Evolutionary conservation across 2,329 filamentous ascomycete species (phyloP), one percentile per base, ranked within the genome.

Genomic region (Fusarium lateritium): DNA sequence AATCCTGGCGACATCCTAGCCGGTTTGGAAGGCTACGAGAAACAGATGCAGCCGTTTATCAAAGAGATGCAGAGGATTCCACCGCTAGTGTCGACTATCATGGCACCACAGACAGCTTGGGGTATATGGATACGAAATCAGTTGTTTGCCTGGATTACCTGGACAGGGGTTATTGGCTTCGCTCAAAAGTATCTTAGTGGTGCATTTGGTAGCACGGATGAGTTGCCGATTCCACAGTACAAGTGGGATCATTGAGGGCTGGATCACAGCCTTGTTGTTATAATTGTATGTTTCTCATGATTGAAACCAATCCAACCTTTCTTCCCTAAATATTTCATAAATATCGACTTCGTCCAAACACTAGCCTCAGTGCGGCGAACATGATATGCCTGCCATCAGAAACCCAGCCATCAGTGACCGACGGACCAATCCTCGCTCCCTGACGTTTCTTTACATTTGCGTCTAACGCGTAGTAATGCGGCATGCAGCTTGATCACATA

Each of bases 81-180:
- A 38, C 75, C 78, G 2, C 55, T 79, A 1, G 51, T 84, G 3
- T 74, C 74, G 8, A 63, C 64, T 2, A 57, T 84, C 26, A 36
- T 85, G 26, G 80, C 78, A 8, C 83, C 83, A n/a, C 81, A 84
- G 72, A 83, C 81, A 8, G 74, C 72, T 8, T 83, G 80, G 80
- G 83, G 80, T 0, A 74, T 85, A 19, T 80, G 81, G 80, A 3
- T 85, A 22, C 75, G 84, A 28, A 84, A 86, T 47, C 59, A 59
- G 1, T 59, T 83, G 1, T 80, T 86, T 51, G 73, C 75, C 5
- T 72, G 84, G 7, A 61, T 84, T 15, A 72, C 75, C 34, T 81
- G 80, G 79, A 78, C 69, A 3, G 71, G 76, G 5, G 61, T 82
- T 26, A 26, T 67, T 76, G 44, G 74, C 72, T 17, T 76, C 77